Conservation (phyloP, 805 yeast species). For the Teunomyces tritomae region DNA sequence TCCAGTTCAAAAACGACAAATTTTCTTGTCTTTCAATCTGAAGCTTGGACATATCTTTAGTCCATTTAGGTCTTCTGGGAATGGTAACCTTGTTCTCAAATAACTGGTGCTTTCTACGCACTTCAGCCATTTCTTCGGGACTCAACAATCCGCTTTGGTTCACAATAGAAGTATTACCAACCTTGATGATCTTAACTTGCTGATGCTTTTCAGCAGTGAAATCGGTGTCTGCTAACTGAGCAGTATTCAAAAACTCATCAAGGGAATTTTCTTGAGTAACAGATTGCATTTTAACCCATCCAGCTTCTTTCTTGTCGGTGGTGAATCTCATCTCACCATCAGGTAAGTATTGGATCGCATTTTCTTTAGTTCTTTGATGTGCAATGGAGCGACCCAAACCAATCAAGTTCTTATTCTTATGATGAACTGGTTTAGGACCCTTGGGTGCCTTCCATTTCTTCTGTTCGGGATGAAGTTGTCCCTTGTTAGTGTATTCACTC, state of each 20-base stretch:
- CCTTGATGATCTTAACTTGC: conserved; percentile 79
- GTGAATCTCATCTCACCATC: conserved; percentile 90
- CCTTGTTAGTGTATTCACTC: conserved; percentile 32
- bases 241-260: conserved; percentile 93
- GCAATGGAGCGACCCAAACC: conserved; percentile 85
- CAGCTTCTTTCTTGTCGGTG: conserved; percentile 78
- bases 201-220: conserved; percentile 87
- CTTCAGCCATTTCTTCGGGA: conserved; percentile 60
- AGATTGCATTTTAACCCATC: conserved; percentile 87
- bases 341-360: conserved; percentile 67
- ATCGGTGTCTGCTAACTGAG: conserved; percentile 93
- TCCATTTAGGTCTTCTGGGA: conserved; percentile 94
- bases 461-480: conserved; percentile 42
- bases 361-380: conserved; percentile 67
- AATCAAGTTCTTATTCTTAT: conserved; percentile 76
- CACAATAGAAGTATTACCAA: conserved; percentile 49
- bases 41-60: conserved; percentile 59
- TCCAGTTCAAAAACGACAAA: conserved; percentile 90
- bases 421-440: conserved; percentile 88
- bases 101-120: conserved; percentile 61
- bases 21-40: conserved; percentile 86
- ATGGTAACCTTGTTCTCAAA: conserved; percentile 73
- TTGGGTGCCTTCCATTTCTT: conserved; percentile 86
- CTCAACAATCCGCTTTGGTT: conserved; percentile 51
- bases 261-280: conserved; percentile 92